Conservation (phyloP, 129 eudicot genomes). For the Lactuca saligna region DNA sequence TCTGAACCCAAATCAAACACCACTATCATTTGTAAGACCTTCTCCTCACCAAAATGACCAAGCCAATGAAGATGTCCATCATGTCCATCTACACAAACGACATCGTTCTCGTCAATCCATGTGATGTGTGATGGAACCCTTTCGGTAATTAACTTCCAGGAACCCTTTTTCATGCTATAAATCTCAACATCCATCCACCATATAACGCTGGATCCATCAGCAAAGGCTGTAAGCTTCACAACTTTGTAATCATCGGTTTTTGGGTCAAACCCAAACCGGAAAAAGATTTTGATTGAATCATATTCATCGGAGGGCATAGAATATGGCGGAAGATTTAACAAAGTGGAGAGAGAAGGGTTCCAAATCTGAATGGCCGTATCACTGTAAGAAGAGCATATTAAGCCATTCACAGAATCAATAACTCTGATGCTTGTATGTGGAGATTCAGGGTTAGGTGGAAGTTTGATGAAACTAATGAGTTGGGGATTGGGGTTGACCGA, state of each 20-base stretch:
- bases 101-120: not conserved
- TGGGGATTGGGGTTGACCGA: too few relatives aligned
- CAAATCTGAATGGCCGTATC: too few relatives aligned
- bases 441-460: too few relatives aligned
- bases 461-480: too few relatives aligned
- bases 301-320: too few relatives aligned
- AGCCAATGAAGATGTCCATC: constrained; percentile 5
- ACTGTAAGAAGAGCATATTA: too few relatives aligned
- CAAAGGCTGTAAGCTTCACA: too few relatives aligned
- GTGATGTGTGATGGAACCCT: not conserved
- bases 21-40: not conserved
- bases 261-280: not conserved
- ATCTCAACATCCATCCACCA: not conserved
- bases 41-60: not conserved
- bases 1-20: not conserved
- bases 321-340: too few relatives aligned
- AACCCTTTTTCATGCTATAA: constrained; percentile 3
- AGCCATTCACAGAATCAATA: too few relatives aligned
- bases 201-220: too few relatives aligned
- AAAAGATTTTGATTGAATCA: not conserved
- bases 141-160: not conserved
- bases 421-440: too few relatives aligned
- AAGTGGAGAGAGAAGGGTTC: too few relatives aligned
- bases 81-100: not conserved
- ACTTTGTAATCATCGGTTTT: not conserved